Base-by-base conservation (phyloP, 495 filamentous ascomycete genomes). In the Hypoxylon fuscum region DNA sequence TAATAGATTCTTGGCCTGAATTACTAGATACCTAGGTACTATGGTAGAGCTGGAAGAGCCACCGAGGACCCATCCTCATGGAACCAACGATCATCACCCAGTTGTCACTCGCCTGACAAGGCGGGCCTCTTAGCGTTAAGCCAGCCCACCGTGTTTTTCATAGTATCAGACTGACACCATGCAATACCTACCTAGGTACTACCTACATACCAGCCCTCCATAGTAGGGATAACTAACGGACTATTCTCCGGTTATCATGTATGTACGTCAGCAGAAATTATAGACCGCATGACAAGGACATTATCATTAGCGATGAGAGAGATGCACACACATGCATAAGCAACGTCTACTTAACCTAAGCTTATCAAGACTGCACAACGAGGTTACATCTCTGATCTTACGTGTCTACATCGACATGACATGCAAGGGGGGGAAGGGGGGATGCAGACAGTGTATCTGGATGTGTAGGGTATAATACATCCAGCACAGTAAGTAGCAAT, bases 201-300 rank as follows among this genome's bases (percentile, higher is more conserved):
- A n/a, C n/a, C n/a, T n/a, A n/a, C n/a, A n/a, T n/a, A n/a, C n/a
- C n/a, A n/a, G n/a, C n/a, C n/a, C n/a, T n/a, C n/a, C n/a, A n/a
- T n/a, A n/a, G n/a, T n/a, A n/a, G n/a, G n/a, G n/a, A 37, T 35
- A 37, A 41, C 29, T 34, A 45, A 59, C 62, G 55, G 62, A 65
- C 55, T 59, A 59, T 65, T 65, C 62, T 65, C 62, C 62, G 62
- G 43, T 40, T 47, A 29, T 65, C 46, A 65, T 55, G 31, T 43
- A 54, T 59, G 55, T 60, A 65, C 62, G 62, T 65, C 55, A 65
- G 55, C 55, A 42, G 25, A 23, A 42, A 52, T 48, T 14, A 40
- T 47, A 45, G 38, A 34, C 45, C 37, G 45, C 50, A 59, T 65
- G 55, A 49, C 41, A 48, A 42, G 22, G 49, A 40, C 20, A 59